These are phyloP conservation scores for Monosporascus sp. DNA, from an alignment of 2,329 filamentous ascomycete genomes.

Conservation along the genomic window DNA sequence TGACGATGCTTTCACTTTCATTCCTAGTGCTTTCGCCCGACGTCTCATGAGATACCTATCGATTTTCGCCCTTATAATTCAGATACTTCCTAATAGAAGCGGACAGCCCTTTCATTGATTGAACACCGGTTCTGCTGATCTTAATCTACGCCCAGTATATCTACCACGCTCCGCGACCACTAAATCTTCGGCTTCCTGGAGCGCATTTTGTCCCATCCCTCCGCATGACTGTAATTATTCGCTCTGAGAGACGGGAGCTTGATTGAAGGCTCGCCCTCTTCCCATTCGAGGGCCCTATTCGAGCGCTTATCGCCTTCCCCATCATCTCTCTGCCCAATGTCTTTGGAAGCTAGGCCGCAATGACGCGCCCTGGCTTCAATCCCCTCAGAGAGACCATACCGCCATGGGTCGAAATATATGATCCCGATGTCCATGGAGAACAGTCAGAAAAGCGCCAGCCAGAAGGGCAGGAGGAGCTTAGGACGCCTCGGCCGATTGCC, in stretches of 20 bases:
- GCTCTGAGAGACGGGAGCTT: neutral
- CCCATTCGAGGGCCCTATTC: neutral
- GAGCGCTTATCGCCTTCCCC: neutral
- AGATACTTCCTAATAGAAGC: neutral
- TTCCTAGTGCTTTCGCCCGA: neutral
- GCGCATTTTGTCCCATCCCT: neutral
- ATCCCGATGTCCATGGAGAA: conserved; percentile 22
- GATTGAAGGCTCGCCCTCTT: neutral
- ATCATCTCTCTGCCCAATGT: conserved; percentile 12
- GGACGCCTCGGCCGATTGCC: conserved; percentile 17
- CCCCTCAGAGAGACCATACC: conserved; percentile 24
- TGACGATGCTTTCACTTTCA: too few relatives aligned
- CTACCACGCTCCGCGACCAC: neutral
- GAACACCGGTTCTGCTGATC: neutral
- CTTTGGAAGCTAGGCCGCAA: conserved; percentile 10
- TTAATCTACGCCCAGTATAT: neutral
- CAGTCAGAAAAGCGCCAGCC: conserved; percentile 5
- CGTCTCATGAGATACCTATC: neutral
- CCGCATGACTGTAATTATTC: too few relatives aligned
- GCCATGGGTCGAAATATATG: conserved; percentile 27
- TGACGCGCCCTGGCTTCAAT: conserved; percentile 18
- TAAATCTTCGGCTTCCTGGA: neutral
- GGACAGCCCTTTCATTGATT: neutral
- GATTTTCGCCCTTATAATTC: neutral
- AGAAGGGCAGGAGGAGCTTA: conserved; percentile 2